Conservation (phyloP, 768 basidiomycete genomes). For the Leccinellum rugosiceps region DNA sequence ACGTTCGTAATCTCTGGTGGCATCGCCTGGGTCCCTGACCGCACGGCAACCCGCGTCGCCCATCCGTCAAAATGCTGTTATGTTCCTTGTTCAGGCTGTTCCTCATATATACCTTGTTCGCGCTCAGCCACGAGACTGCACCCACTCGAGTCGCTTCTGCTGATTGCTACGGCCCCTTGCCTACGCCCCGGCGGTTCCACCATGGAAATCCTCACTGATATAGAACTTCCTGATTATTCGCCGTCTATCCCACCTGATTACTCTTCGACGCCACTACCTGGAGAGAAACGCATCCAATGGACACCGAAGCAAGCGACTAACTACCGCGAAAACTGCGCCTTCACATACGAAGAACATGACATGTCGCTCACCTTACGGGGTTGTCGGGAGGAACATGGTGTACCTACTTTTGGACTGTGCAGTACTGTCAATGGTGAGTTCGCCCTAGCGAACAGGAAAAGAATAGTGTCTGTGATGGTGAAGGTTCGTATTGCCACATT, state of each 20-base stretch:
- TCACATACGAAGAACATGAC: slow-evolving; percentile 30
- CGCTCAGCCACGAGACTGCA: not conserved
- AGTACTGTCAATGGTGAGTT: slow-evolving; percentile 31
- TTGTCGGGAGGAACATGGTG: slow-evolving; percentile 29
- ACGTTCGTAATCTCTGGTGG: slow-evolving; percentile 1
- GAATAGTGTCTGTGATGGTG: slow-evolving; percentile 23
- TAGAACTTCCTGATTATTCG: slow-evolving; percentile 49
- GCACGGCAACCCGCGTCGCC: slow-evolving; percentile 7
- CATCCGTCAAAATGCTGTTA: slow-evolving; percentile 6
- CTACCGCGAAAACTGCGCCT: slow-evolving; percentile 20
- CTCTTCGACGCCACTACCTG: slow-evolving; percentile 48
- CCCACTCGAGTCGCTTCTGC: not conserved
- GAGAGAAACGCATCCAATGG: slow-evolving; percentile 52
- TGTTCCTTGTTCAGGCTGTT: slow-evolving; percentile 6
- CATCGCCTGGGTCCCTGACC: slow-evolving; percentile 18
- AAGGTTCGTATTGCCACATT: slow-evolving; percentile 20
- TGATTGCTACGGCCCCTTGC: slow-evolving; percentile 2
- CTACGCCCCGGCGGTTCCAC: not conserved
- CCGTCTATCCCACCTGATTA: slow-evolving; percentile 56
- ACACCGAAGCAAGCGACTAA: slow-evolving; percentile 31
- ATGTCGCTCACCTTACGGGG: slow-evolving; percentile 30
- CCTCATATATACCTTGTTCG: slow-evolving; percentile 20
- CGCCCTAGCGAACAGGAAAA: slow-evolving; percentile 22
- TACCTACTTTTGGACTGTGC: slow-evolving; percentile 31
- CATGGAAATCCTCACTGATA: slow-evolving; percentile 12